Evolutionary conservation across 495 filamentous ascomycete genomes (phyloP).

Genomic region (Penicillium cataractarum): DNA sequence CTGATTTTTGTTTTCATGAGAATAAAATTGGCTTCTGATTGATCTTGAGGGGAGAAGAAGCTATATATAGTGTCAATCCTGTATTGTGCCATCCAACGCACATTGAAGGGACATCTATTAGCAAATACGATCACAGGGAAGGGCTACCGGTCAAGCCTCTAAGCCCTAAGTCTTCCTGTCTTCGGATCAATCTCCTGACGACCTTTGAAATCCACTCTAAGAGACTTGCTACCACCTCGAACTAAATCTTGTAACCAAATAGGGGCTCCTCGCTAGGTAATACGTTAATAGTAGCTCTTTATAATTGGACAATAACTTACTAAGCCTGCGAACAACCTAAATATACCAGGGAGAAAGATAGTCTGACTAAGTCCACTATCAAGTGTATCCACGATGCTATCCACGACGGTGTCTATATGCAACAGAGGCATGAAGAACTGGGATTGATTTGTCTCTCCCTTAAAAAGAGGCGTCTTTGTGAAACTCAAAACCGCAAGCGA

Average conservation of each 20-base stretch:
- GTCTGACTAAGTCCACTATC: constrained; percentile 36
- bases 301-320: constrained; percentile 25
- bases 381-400: constrained; percentile 35
- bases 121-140: background rate
- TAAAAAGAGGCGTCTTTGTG: constrained; percentile 38
- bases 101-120: no score
- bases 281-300: constrained; percentile 6
- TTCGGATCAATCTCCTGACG: constrained; percentile 26
- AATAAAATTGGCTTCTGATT: no score
- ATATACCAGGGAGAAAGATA: constrained; percentile 38
- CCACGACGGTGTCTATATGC: constrained; percentile 39
- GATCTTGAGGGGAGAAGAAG: background rate
- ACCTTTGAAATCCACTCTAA: constrained; percentile 32
- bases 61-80: no score
- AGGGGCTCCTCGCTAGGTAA: constrained; percentile 23
- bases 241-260: constrained; percentile 25
- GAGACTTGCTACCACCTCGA: constrained; percentile 18
- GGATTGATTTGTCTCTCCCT: constrained; percentile 31
- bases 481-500: constrained; percentile 37
- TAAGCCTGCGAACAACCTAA: constrained; percentile 34
- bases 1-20: no score
- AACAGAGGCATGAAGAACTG: constrained; percentile 39
- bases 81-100: no score
- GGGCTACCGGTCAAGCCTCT: background rate
- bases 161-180: constrained; percentile 21